These are phyloP conservation scores for Blastobotrys capitulatus DNA, from an alignment of 1,139 yeast species.

Conservation along the genomic window DNA sequence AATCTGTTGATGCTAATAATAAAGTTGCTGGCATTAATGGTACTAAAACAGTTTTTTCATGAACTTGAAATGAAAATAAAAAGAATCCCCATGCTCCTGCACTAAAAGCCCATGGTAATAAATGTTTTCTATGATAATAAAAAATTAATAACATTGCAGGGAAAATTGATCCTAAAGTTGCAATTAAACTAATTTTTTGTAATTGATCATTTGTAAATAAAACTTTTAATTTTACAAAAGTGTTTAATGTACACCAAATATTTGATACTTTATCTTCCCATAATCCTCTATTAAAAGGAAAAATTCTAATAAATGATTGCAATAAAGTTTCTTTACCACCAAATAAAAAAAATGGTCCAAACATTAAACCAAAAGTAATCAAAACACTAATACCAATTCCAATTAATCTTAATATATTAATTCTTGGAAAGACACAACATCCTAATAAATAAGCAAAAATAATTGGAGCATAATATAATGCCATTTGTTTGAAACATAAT, in stretches of 20 bases:
- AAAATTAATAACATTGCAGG: constrained; percentile 61
- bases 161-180: constrained; percentile 59
- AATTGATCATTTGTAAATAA: constrained; percentile 53
- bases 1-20: constrained; percentile 52
- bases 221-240: constrained; percentile 62
- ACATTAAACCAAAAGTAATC: constrained; percentile 45
- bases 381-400: constrained; percentile 61
- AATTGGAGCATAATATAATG: constrained; percentile 85
- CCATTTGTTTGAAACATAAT: constrained; percentile 90
- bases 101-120: constrained; percentile 69
- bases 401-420: constrained; percentile 44
- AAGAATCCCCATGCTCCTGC: constrained; percentile 85
- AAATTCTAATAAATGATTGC: constrained; percentile 57
- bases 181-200: constrained; percentile 53
- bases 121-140: constrained; percentile 44
- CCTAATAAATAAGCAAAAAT: constrained; percentile 73
- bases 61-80: constrained; percentile 91
- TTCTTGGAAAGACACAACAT: constrained; percentile 35
- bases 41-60: constrained; percentile 82
- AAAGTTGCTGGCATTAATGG: constrained; percentile 84
- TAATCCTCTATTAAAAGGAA: constrained; percentile 91
- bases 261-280: constrained; percentile 98
- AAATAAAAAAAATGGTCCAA: constrained; percentile 56
- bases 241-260: constrained; percentile 90
- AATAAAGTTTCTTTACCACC: constrained; percentile 36